Percentiles rank a stretch among this genome's conserved stretches.
These are phyloP conservation scores for Tuber melanosporum DNA, from an alignment of 495 filamentous ascomycete genomes.

Conservation along the genomic window DNA sequence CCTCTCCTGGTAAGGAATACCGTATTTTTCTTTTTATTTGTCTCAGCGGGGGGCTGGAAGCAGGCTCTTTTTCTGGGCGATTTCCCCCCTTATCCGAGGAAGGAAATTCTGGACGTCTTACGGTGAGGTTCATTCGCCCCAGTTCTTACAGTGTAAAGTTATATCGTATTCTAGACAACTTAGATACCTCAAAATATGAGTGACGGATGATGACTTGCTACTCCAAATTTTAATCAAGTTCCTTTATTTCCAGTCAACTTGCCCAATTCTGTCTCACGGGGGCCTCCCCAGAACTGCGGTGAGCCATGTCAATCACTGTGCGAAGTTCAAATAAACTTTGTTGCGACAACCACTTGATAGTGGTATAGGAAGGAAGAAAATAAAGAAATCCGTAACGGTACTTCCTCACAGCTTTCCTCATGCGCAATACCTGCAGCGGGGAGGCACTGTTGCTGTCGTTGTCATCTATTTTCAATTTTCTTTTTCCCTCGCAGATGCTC, in stretches of 20 bases:
- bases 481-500: background rate
- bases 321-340: background rate
- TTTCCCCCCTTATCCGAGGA: too few species aligned
- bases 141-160: too few species aligned
- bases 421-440: background rate
- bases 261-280: background rate
- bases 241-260: background rate
- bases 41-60: too few species aligned
- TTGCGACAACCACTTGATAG: background rate
- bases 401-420: background rate
- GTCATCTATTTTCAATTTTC: background rate
- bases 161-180: background rate
- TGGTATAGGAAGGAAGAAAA: background rate
- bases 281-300: background rate
- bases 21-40: too few species aligned
- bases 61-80: too few species aligned
- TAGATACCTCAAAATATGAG: background rate
- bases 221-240: background rate
- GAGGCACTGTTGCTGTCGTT: background rate
- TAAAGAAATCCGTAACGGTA: background rate
- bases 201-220: background rate
- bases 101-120: too few species aligned
- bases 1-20: too few species aligned
- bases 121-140: too few species aligned
- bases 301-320: background rate